These are phyloP conservation scores for Venturia carpophila DNA, from an alignment of 2,329 filamentous ascomycete genomes.

Conservation along the genomic window DNA sequence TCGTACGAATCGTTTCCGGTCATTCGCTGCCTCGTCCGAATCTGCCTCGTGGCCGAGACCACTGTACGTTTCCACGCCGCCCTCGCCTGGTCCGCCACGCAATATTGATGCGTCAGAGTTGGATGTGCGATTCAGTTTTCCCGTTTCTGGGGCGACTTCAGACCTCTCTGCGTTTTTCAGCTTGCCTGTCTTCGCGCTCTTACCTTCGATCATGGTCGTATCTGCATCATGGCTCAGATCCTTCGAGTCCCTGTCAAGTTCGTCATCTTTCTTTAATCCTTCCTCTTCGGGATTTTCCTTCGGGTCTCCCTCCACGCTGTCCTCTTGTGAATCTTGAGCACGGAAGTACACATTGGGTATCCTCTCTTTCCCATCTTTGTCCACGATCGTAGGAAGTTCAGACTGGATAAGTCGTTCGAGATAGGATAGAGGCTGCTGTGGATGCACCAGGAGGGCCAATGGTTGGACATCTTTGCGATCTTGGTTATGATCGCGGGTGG, in stretches of 20 bases:
- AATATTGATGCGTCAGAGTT: slow-evolving; percentile 22
- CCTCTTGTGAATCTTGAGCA: slow-evolving; percentile 64
- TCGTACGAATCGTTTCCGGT: slow-evolving; percentile 60
- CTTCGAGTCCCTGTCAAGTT: slow-evolving; percentile 14
- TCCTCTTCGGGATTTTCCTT: slow-evolving; percentile 30
- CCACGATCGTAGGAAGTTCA: slow-evolving; percentile 63
- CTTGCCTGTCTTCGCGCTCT: slow-evolving; percentile 24
- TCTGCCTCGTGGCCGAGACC: slow-evolving; percentile 57
- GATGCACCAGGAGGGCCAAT: slow-evolving; percentile 75
- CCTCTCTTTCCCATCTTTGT: slow-evolving; percentile 56
- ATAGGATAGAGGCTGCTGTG: slow-evolving; percentile 85
- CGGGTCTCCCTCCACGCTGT: slow-evolving; percentile 35
- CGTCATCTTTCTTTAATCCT: slow-evolving; percentile 28
- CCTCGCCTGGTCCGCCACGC: slow-evolving; percentile 45
- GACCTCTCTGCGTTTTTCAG: slow-evolving; percentile 32
- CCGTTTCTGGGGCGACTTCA: slow-evolving; percentile 42
- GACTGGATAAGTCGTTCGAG: slow-evolving; percentile 83
- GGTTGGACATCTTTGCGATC: slow-evolving; percentile 70
- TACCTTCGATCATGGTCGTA: slow-evolving; percentile 26
- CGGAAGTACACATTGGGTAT: slow-evolving; percentile 70
- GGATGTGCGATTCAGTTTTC: slow-evolving; percentile 30
- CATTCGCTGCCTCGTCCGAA: slow-evolving; percentile 27
- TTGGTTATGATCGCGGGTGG: slow-evolving; percentile 50
- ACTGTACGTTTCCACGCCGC: slow-evolving; percentile 61
- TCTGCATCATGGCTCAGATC: slow-evolving; percentile 19